Conservation (phyloP, 805 yeast genomes). For the Wickerhamiella domercqiae region DNA sequence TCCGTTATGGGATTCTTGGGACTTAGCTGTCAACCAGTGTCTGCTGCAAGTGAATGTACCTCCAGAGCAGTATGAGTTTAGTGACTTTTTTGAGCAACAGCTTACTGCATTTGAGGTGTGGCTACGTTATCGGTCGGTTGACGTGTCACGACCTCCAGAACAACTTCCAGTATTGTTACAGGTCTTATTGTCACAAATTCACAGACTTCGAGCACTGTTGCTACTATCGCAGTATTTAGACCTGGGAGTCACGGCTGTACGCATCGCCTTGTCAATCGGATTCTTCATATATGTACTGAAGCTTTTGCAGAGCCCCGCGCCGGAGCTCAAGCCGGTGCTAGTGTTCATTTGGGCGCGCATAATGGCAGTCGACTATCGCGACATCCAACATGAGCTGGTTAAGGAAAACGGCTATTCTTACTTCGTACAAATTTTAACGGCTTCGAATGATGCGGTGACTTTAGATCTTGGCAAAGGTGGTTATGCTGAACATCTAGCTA, state of each 20-base stretch:
- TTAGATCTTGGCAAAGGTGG: slow-evolving; percentile 2
- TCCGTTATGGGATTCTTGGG: slow-evolving; percentile 98
- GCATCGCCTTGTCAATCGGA: slow-evolving; percentile 81
- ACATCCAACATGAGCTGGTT: slow-evolving; percentile 81
- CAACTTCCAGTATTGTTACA: slow-evolving; percentile 89
- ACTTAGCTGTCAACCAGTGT: slow-evolving; percentile 88
- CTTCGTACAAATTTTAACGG: slow-evolving; percentile 57
- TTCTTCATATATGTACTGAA: slow-evolving; percentile 90
- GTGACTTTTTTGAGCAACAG: slow-evolving; percentile 91
- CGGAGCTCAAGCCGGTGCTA: slow-evolving; percentile 81
- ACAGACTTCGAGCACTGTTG: slow-evolving; percentile 75
- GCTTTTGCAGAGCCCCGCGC: slow-evolving; percentile 84
- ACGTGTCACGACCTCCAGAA: slow-evolving; percentile 76
- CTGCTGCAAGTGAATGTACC: slow-evolving; percentile 35
- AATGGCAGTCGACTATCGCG: slow-evolving; percentile 83
- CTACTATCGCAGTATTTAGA: slow-evolving; percentile 75
- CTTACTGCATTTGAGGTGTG: slow-evolving; percentile 92
- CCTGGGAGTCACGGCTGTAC: slow-evolving; percentile 96
- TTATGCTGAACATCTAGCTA: slow-evolving; percentile 62
- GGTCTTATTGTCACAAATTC: slow-evolving; percentile 85
- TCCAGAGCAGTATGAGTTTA: slow-evolving; percentile 50
- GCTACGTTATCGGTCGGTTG: slow-evolving; percentile 72
- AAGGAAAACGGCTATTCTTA: slow-evolving; percentile 84
- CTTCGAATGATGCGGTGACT: slow-evolving; percentile 14
- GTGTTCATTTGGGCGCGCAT: slow-evolving; percentile 97